Percentiles rank a stretch among this genome's conserved stretches.
Conservation (phyloP, 768 basidiomycete species). For the Boletus huronensis region DNA sequence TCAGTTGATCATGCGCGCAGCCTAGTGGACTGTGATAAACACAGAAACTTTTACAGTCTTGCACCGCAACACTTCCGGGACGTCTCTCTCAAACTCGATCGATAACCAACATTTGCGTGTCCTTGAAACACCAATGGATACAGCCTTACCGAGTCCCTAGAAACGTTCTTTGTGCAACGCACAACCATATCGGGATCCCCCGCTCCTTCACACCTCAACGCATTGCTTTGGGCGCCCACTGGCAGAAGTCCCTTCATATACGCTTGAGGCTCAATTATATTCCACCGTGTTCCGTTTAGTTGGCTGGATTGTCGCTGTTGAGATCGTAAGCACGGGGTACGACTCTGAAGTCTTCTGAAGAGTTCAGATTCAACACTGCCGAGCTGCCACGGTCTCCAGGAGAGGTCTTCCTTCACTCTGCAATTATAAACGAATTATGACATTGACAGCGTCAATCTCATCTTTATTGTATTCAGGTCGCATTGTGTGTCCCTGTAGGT, state of each 20-base stretch:
- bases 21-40: too few relatives aligned
- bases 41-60: too few relatives aligned
- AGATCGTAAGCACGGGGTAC: not conserved
- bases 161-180: not conserved
- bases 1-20: too few relatives aligned
- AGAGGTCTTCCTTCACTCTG: not conserved
- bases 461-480: constrained; percentile 17
- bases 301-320: not conserved
- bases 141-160: not conserved
- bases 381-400: constrained; percentile 1
- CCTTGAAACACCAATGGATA: not conserved
- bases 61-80: not conserved
- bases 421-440: not conserved
- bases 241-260: not conserved
- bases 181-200: not conserved
- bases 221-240: not conserved
- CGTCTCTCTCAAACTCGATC: not conserved
- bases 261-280: not conserved
- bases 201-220: too few relatives aligned
- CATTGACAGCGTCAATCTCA: not conserved
- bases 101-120: not conserved
- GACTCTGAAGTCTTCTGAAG: too few relatives aligned
- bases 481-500: constrained; percentile 25
- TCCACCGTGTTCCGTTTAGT: not conserved
- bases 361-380: too few relatives aligned